Evolutionary conservation across 495 filamentous ascomycete genomes (phyloP), one percentile per base, ranked within the genome.

Genomic region (Daldinia bambusicola): DNA sequence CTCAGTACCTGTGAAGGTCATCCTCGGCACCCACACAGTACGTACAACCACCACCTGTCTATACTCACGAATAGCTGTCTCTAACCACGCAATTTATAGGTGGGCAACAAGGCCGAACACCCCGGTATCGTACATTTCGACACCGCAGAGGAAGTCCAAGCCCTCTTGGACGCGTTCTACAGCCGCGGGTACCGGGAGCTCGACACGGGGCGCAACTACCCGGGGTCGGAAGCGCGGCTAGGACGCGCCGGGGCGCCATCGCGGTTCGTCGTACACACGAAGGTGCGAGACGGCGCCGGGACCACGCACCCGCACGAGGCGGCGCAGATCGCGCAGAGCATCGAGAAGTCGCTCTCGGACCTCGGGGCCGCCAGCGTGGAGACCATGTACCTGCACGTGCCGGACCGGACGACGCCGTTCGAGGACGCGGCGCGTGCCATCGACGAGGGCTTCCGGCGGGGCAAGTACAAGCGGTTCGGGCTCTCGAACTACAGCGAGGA

Each of bases 401-500:
- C 84, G 1, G 82, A 86, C 60, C 79, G 79, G 12, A 56, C 67
- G 6, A 80, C 76, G 0, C 79, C 80, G 6, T 80, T 85, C 34
- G 80, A 84, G 48, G 83, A 84, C 10, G 79, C 78, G 0, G 72
- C 77, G 20, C 64, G 75, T 55, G 81, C 77, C 14, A 79, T 86
- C 55, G 65, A 86, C 48, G 69, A 79, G 10, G 66, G 80, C 4
- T 75, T 80, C 65, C 55, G 72, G 18, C 67, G 79, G 18, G 81
- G 83, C 0, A 78, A 75, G 34, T 83, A 85, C 70, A 71, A 76
- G 41, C 50, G 77, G 34, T 82, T 83, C 34, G 84, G 85, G 1
- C 68, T 85, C 18, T 83, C 82, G 48, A 87, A 85, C 61, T 85
- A 79, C 64, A 73, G 74, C 2, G 76, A 79, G 9, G 72, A 71